A percentile compares a stretch with the other conserved stretches of the same genome.
phyloP scores from a whole-genome alignment of 2,329 filamentous ascomycete genomes.

The Neonectria neomacrospora region DNA sequence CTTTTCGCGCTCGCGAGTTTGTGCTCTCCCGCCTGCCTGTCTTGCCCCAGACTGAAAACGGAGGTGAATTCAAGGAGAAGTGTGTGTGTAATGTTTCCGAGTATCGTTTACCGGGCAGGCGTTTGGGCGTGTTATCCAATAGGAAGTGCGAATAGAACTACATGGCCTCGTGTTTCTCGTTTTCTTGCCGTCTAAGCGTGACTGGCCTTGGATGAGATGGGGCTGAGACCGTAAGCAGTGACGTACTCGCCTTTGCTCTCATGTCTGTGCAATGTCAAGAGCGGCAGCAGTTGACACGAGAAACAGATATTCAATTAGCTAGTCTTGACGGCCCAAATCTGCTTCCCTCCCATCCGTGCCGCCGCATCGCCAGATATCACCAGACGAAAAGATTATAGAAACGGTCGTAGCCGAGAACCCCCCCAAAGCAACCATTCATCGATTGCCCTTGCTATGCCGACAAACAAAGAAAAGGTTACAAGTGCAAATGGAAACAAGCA shows the following conservation, averaged over 20 bases:
- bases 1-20: conserved; percentile 10
- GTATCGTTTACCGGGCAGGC: conserved; percentile 40
- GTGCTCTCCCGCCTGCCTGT: conserved; percentile 18
- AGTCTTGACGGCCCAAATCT: conserved; percentile 12
- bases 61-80: conserved; percentile 28
- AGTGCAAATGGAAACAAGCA: not conserved
- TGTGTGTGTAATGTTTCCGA: conserved; percentile 29
- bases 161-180: conserved; percentile 21
- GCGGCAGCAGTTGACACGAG: not conserved
- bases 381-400: conserved; percentile 15
- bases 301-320: conserved; percentile 24
- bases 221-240: not conserved
- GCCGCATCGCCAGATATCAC: conserved; percentile 1
- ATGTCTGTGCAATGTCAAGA: not conserved
- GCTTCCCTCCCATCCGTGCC: conserved; percentile 14
- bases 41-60: conserved; percentile 19
- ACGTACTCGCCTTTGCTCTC: not conserved
- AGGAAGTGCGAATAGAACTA: conserved; percentile 41
- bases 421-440: conserved; percentile 2
- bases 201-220: not conserved
- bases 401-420: conserved; percentile 4
- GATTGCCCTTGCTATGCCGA: conserved; percentile 1
- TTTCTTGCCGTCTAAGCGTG: not conserved
- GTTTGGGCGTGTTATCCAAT: conserved; percentile 38
- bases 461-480: not conserved